phyloP scores from a whole-genome alignment of 805 yeast genomes.

The Ogataea parapolymorpha region DNA sequence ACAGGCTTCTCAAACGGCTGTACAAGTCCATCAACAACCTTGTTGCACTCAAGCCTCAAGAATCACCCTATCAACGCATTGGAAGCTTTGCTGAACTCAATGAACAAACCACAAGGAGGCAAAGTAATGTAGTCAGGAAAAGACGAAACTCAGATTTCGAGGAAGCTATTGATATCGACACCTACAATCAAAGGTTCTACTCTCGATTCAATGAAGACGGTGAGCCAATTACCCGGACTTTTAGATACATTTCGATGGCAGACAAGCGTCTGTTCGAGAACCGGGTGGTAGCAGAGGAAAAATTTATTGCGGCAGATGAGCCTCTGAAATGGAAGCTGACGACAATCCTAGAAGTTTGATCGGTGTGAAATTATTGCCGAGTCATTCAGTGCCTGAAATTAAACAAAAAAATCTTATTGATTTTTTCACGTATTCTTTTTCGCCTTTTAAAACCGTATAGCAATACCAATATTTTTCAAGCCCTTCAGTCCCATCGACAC shows the following conservation, averaged over 20 bases:
- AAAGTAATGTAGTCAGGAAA: background rate
- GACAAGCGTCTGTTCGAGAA: constrained; percentile 28
- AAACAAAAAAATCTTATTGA: background rate
- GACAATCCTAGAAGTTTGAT: constrained; percentile 14
- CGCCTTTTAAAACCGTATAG: constrained; percentile 1
- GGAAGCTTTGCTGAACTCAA: constrained; percentile 29
- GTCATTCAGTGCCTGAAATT: background rate
- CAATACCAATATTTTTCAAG: constrained; percentile 1
- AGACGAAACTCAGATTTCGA: constrained; percentile 14
- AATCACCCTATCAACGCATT: constrained; percentile 23
- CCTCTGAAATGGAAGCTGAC: constrained; percentile 31
- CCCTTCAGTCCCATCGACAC: background rate
- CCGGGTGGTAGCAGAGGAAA: background rate
- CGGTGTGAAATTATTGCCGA: background rate
- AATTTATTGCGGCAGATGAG: constrained; percentile 5
- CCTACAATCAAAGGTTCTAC: constrained; percentile 30
- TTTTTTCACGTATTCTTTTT: constrained; percentile 3
- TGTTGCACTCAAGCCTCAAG: constrained; percentile 16
- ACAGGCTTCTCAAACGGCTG: constrained; percentile 43
- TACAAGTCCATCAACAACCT: constrained; percentile 42
- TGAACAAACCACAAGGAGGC: background rate
- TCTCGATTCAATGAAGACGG: constrained; percentile 22
- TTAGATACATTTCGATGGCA: constrained; percentile 28
- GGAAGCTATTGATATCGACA: constrained; percentile 20
- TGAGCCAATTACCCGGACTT: constrained; percentile 27